phyloP scores from a whole-genome alignment of 2,329 filamentous ascomycete species.

The Xylariaceae sp. region DNA sequence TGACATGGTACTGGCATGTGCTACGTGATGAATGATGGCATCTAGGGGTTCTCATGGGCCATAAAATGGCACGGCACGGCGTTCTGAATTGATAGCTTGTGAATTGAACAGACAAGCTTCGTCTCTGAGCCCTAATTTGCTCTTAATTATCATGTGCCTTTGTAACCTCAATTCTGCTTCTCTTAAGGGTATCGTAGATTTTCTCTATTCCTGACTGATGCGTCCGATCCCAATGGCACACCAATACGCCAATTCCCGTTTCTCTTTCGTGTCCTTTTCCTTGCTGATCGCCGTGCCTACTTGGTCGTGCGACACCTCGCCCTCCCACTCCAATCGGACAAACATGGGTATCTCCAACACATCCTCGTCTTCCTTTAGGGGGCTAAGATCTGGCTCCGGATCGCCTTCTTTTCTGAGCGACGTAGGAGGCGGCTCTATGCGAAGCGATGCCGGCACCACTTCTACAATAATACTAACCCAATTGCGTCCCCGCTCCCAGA shows the following conservation, averaged over 20 bases:
- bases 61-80: conserved; percentile 54
- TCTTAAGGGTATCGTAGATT: conserved; percentile 49
- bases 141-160: conserved; percentile 15
- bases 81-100: conserved; percentile 56
- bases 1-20: conserved; percentile 35
- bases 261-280: conserved; percentile 72
- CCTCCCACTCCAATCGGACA: conserved; percentile 89
- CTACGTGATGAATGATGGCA: conserved; percentile 38
- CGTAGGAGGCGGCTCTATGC: conserved; percentile 44
- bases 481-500: conserved; percentile 94
- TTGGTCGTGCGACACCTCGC: conserved; percentile 67
- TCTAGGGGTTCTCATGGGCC: conserved; percentile 39
- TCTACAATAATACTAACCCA: conserved; percentile 96
- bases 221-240: conserved; percentile 87
- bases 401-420: conserved; percentile 39
- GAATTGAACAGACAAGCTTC: conserved; percentile 47
- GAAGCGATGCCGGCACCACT: conserved; percentile 71
- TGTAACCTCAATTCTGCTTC: conserved; percentile 1
- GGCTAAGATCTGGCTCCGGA: conserved; percentile 51
- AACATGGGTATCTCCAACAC: conserved; percentile 90
- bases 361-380: conserved; percentile 64
- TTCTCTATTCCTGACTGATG: conserved; percentile 61
- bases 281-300: conserved; percentile 59
- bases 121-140: conserved; percentile 32
- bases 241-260: conserved; percentile 93